Evolutionary conservation across 225 moss, liverwort and hornwort genomes (phyloP), one percentile per base, ranked within the genome.

Genomic region (Takakia lepidozioides): DNA sequence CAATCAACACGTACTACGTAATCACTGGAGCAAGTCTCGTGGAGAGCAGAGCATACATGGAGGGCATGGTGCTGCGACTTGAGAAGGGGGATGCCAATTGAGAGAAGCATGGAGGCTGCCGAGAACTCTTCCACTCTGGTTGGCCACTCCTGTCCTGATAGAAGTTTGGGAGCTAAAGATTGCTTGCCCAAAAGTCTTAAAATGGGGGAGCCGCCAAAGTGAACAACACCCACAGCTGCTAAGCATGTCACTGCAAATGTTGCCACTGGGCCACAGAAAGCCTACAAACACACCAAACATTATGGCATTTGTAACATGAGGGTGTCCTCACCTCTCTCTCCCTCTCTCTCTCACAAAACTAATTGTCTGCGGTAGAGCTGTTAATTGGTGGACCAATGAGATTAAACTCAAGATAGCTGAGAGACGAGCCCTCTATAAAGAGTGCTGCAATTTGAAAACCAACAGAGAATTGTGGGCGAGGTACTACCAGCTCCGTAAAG

Each of bases 71-170:
- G 53, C 14, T 67, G 75, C 16, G 59, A 72, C 57, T 73, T 80
- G 51, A 95, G 56, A 39, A 90, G 51, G 16, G 95, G 95, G 18
- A 90, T 70, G 17, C 84, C 90, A 11, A 95, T 87, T 30, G 77
- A 82, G 32, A 95, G 57, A 46, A 90, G 60, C 20, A 87, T 57
- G 2, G 89, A 89, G 23, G 90, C 90, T 45, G 73, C 66, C 47
- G 95, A 73, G 25, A 90, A 87, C 24, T 90, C 84, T 35, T 69
- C 55, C 29, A 80, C 29, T 49, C 68, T 59, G 11, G 43, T 20
- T 13, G 80, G 76, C 48, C 72, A 50, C 22, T 36, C 59, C 46
- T 48, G 48, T 55, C 60, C 69, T 17, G 57, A 37, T 16, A 52
- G 23, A 27, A 15, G 46, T 49, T 53, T 43, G 18, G 65, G 32